These are phyloP conservation scores for Jackrogersella minutella DNA, from an alignment of 495 filamentous ascomycete genomes.

Conservation along the genomic window DNA sequence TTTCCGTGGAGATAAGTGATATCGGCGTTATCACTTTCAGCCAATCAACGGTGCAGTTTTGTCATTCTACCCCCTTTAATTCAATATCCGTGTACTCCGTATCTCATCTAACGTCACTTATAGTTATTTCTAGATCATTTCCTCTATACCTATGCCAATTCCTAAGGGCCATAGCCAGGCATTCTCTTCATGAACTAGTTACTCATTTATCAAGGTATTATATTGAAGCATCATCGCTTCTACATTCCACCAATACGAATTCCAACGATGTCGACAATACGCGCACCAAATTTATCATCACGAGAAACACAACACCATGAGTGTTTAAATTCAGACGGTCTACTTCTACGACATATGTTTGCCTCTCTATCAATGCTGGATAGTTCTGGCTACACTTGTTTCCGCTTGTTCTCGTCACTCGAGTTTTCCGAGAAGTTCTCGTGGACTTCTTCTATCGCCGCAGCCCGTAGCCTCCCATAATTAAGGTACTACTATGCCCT, in stretches of 20 bases:
- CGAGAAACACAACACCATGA: neutral
- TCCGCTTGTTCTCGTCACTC: neutral
- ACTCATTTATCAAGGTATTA: slow-evolving; percentile 1
- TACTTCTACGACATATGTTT: neutral
- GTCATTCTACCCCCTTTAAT: too few relatives aligned
- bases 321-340: neutral
- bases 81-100: too few relatives aligned
- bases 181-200: neutral
- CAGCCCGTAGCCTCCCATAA: neutral
- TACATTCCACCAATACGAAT: neutral
- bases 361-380: slow-evolving; percentile 7
- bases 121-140: too few relatives aligned
- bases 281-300: neutral
- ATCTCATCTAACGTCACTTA: too few relatives aligned
- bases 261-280: neutral
- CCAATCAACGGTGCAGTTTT: too few relatives aligned
- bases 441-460: neutral
- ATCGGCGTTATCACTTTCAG: too few relatives aligned
- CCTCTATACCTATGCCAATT: too few relatives aligned
- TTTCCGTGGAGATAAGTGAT: too few relatives aligned
- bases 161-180: too few relatives aligned
- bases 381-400: neutral
- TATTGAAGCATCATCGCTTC: neutral
- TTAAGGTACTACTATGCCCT: neutral
- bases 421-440: neutral